Base-by-base conservation (phyloP, 768 basidiomycete genomes). In the Mycena epipterygia region DNA sequence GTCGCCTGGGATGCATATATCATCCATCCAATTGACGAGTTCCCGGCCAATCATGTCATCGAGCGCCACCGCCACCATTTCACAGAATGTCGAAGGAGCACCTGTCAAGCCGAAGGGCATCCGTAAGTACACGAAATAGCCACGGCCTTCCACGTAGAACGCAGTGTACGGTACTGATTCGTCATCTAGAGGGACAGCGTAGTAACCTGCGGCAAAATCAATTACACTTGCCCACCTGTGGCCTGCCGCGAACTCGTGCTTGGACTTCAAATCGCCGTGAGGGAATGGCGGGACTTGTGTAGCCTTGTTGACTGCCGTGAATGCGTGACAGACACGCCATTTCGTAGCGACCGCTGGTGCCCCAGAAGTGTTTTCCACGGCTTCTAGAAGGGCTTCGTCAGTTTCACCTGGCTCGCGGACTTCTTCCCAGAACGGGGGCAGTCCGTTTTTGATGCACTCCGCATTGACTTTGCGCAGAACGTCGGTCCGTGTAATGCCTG, bases 71-170 rank as follows among this genome's bases (percentile, higher is more conserved):
- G 79, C 81, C 0, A 79, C 80, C 73, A 81, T 74, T 17, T 80
- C 59, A 17, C 73, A 76, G 52, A 85, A 86, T 1, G 76, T 78
- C 0, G 83, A 73, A 14, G 84, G 85, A 0, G 81, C 80, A 0
- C 83, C 85, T 0, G 80, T 82, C 0, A 85, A 51, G 0, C 85
- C 85, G 62, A 86, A 84, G 0, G 83, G 84, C 81, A 87, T 84
- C 0, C 76, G 46, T 0, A 71, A 32, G 51, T 83, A 85, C 3
- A 68, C 60, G 41, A 81, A 83, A 44, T 81, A 84, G 0, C 85
- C 85, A 0, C 76, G 37, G 0, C 84, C 84, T 67, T 80, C 79
- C 0, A 83, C 77, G 41, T 84, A 84, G 70, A 86, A 86, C 4
- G 74, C 76, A 0, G 81, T 71, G 46, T 81, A 81, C 1, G 79